Percentiles rank a stretch among this genome's conserved stretches.
Evolutionary conservation across 2,329 filamentous ascomycete genomes (phyloP).

Genomic region (Aspergillus awamori): DNA sequence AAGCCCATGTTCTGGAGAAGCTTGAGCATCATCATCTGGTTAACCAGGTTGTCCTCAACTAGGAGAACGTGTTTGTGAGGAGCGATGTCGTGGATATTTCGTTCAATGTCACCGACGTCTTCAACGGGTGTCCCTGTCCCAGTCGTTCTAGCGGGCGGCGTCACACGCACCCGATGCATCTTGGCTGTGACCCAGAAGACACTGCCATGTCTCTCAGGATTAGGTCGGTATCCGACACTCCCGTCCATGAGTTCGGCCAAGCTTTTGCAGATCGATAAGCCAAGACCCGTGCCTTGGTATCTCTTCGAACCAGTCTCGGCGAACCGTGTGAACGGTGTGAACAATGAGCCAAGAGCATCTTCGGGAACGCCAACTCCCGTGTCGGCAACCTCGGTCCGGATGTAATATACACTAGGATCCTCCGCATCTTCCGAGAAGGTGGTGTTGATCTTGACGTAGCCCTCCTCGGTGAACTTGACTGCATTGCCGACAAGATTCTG

Average conservation of each 20-base stretch:
- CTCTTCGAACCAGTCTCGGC: slow-evolving; percentile 57
- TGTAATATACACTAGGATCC: slow-evolving; percentile 42
- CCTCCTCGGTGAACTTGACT: slow-evolving; percentile 63
- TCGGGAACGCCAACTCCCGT: slow-evolving; percentile 58
- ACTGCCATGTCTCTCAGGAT: slow-evolving; percentile 52
- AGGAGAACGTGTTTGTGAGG: slow-evolving; percentile 45
- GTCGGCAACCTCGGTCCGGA: slow-evolving; percentile 58
- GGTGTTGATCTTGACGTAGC: slow-evolving; percentile 53
- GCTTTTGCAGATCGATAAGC: slow-evolving; percentile 61
- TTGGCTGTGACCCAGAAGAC: slow-evolving; percentile 57
- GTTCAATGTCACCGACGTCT: slow-evolving; percentile 23
- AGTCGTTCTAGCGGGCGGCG: slow-evolving; percentile 32
- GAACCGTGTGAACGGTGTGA: slow-evolving; percentile 60
- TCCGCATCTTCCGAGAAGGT: slow-evolving; percentile 47
- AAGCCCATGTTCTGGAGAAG: slow-evolving; percentile 46
- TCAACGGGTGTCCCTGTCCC: slow-evolving; percentile 19
- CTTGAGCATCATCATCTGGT: slow-evolving; percentile 47
- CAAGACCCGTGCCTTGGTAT: slow-evolving; percentile 60
- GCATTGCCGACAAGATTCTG: slow-evolving; percentile 65
- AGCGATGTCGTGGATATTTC: slow-evolving; percentile 42
- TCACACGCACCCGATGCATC: slow-evolving; percentile 43
- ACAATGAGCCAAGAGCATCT: slow-evolving; percentile 51
- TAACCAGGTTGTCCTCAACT: slow-evolving; percentile 49
- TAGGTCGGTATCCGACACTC: slow-evolving; percentile 50
- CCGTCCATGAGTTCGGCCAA: slow-evolving; percentile 61